Percentiles rank a stretch among this genome's conserved stretches.
phyloP scores from a whole-genome alignment of 208 protist species.

The Leishmania turanica region DNA sequence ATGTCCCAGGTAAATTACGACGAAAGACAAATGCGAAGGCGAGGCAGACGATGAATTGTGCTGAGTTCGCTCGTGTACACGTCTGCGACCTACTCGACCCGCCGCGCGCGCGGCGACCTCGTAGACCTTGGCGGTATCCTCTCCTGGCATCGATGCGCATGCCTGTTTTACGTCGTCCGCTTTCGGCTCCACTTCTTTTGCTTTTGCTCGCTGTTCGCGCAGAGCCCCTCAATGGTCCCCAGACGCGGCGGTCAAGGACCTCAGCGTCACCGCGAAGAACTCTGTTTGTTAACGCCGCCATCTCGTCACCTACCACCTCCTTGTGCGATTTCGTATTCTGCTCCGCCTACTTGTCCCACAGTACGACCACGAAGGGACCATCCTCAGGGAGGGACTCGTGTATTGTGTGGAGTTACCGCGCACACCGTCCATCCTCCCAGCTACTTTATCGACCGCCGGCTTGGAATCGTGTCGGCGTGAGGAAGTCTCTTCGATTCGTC shows the following conservation, averaged over 20 bases:
- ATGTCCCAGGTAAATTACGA: too few relatives aligned
- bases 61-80: not conserved
- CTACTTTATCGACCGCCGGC: not conserved
- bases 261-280: too few relatives aligned
- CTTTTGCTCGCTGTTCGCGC: not conserved
- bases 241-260: not conserved
- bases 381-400: not conserved
- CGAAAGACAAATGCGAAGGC: not conserved
- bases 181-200: constrained; percentile 11
- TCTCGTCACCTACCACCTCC: not conserved
- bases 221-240: not conserved
- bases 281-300: not conserved
- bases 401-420: not conserved
- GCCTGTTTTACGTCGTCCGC: not conserved
- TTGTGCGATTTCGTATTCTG: not conserved
- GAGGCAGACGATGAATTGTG: not conserved
- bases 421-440: not conserved
- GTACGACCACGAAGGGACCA: not conserved
- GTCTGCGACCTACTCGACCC: not conserved
- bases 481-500: not conserved
- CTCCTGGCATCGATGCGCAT: not conserved
- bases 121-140: not conserved
- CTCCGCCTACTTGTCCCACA: not conserved
- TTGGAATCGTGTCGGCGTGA: not conserved
- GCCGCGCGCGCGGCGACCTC: not conserved